Base-by-base conservation (phyloP, 2,329 filamentous ascomycete species). In the Cercospora sesami region DNA sequence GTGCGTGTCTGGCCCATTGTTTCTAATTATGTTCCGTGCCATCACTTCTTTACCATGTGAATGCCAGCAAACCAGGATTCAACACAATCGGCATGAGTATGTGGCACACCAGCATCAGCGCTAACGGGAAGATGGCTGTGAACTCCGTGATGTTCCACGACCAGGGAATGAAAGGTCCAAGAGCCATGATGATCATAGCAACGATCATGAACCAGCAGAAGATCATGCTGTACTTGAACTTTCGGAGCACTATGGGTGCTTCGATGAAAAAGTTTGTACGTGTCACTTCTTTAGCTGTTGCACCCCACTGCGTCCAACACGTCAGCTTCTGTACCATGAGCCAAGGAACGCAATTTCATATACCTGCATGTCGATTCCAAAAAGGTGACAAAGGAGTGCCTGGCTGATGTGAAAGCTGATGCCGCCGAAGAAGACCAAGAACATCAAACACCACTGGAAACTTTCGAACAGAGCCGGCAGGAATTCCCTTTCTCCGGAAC, bases 181-280 rank as follows among this genome's bases (percentile, higher is more conserved):
- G 82, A 7, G 89, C 89, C 57, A 92, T 79, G 66, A 90, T 82
- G 72, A 92, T 79, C 84, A 93, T 91, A 72, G 79, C 84, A 21
- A 80, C 79, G 66, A 91, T 87, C 69, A 85, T 85, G 30, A 86
- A 55, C 36, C 87, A 77, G 1, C 87, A 83, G 72, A 91, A 87
- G 58, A 86, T 76, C 78, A 92, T 91, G 64, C 85, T 87, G 79
- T 87, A 91, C 82, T 90, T 93, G 84, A 94, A 94, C 79, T 87
- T 89, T 80, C 89, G 90, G 61, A 94, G 78, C 48, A 96, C 91
- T 77, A 90, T 91, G 36, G 90, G 90, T 18, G 94, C 87, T 77
- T 95, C 92, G 68, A 92, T 90, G 81, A 94, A 94, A 81, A 96
- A 96, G 79, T 92, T 91, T 28, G 90, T 90, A 75, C 90, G 89